phyloP scores from a whole-genome alignment of 2,329 filamentous ascomycete genomes.

The Ceratocystis huliohia region DNA sequence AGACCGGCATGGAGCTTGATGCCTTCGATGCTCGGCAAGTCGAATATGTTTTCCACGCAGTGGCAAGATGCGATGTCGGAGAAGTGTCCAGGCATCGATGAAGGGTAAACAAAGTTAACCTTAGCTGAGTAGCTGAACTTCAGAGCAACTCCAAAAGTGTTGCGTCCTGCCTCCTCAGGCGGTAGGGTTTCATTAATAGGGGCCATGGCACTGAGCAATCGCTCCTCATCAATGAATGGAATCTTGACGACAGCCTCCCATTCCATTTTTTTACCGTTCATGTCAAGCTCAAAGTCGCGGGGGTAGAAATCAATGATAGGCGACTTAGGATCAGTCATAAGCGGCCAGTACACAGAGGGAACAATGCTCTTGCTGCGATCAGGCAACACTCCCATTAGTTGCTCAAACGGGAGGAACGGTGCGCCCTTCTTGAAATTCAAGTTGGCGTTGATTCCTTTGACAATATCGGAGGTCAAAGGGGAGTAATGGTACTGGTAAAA shows the following conservation, averaged over 20 bases:
- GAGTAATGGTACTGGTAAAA: slow-evolving; percentile 96
- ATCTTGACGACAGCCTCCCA: slow-evolving; percentile 99
- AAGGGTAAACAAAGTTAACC: slow-evolving; percentile 71
- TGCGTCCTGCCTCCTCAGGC: slow-evolving; percentile 65
- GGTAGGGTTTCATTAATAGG: slow-evolving; percentile 69
- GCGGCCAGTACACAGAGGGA: slow-evolving; percentile 67
- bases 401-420: slow-evolving; percentile 88
- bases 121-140: slow-evolving; percentile 82
- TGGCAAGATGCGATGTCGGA: slow-evolving; percentile 76
- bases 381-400: slow-evolving; percentile 94
- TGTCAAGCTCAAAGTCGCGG: slow-evolving; percentile 89
- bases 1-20: slow-evolving; percentile 74
- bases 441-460: slow-evolving; percentile 72
- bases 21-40: slow-evolving; percentile 83
- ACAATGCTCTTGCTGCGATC: slow-evolving; percentile 97
- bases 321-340: slow-evolving; percentile 84
- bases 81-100: slow-evolving; percentile 78
- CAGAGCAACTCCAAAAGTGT: slow-evolving; percentile 80
- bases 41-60: slow-evolving; percentile 93
- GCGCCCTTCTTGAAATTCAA: slow-evolving; percentile 89
- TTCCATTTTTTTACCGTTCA: slow-evolving; percentile 99
- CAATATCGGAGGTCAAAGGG: slow-evolving; percentile 92
- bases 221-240: slow-evolving; percentile 89
- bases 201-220: slow-evolving; percentile 73
- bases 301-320: slow-evolving; percentile 98